These are phyloP conservation scores for Fusarium xylarioides DNA, from an alignment of 2,329 filamentous ascomycete species.

Conservation along the genomic window DNA sequence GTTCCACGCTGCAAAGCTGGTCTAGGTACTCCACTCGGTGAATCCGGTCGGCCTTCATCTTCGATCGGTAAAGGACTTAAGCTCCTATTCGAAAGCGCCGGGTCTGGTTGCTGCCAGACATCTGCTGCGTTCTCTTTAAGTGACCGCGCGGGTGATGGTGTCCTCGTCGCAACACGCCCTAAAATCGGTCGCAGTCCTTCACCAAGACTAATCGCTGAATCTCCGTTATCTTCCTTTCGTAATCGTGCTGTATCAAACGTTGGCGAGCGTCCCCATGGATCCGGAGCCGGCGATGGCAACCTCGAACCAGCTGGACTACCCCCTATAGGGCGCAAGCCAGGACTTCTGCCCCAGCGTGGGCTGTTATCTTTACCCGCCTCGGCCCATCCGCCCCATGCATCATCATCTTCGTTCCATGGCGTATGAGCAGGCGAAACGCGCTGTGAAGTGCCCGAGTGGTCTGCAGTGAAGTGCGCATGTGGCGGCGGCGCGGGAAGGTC, in stretches of 20 bases:
- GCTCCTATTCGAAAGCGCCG: conserved; percentile 10
- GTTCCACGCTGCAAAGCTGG: conserved; percentile 25
- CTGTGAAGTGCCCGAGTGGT: conserved; percentile 37
- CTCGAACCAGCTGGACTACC: conserved; percentile 40
- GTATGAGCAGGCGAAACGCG: conserved; percentile 36
- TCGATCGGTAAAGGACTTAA: conserved; percentile 18
- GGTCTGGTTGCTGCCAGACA: conserved; percentile 27
- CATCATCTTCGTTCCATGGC: conserved; percentile 48
- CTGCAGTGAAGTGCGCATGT: conserved; percentile 44
- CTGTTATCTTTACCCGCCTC: conserved; percentile 42
- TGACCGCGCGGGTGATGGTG: conserved; percentile 15
- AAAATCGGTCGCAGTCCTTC: conserved; percentile 30
- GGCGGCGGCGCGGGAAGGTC: conserved; percentile 48
- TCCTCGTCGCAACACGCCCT: conserved; percentile 14
- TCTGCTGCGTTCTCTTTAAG: conserved; percentile 31
- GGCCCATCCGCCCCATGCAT: conserved; percentile 51
- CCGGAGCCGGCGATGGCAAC: conserved; percentile 41
- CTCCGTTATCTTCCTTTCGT: conserved; percentile 35
- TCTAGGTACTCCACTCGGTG: conserved; percentile 27
- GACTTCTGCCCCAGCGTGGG: conserved; percentile 47
- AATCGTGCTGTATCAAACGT: conserved; percentile 24
- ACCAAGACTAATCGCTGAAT: conserved; percentile 45
- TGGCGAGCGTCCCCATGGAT: conserved; percentile 41
- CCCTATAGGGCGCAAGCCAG: conserved; percentile 44
- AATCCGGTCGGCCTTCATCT: conserved; percentile 25